A percentile compares a stretch with the other conserved stretches of the same genome.
phyloP scores from a whole-genome alignment of 169 alveolate genomes.

The Cytauxzoon felis region DNA sequence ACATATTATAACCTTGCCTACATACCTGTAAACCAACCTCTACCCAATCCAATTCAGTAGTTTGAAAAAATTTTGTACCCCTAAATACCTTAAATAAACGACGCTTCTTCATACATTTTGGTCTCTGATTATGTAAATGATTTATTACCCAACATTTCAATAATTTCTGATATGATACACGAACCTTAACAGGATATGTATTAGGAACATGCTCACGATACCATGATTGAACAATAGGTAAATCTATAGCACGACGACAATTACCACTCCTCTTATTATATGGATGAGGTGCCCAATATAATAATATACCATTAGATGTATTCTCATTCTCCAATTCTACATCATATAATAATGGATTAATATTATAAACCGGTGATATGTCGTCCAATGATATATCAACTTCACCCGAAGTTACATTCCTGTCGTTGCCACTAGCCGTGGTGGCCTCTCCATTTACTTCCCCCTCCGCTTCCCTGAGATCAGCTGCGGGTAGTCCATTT shows the following conservation, averaged over 20 bases:
- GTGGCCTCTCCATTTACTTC: neutral
- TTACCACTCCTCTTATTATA: slow-evolving; percentile 95
- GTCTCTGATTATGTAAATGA: slow-evolving; percentile 89
- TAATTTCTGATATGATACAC: slow-evolving; percentile 97
- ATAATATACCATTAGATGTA: slow-evolving; percentile 70
- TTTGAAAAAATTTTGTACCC: slow-evolving; percentile 96
- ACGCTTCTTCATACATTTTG: slow-evolving; percentile 92
- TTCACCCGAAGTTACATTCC: neutral
- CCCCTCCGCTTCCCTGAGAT: neutral
- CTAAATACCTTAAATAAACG: slow-evolving; percentile 92
- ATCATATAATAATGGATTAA: slow-evolving; percentile 56
- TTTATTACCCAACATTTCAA: slow-evolving; percentile 97
- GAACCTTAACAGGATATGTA: slow-evolving; percentile 96
- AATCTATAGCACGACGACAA: slow-evolving; percentile 93
- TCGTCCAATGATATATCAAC: neutral
- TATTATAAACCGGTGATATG: neutral
- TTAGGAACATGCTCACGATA: slow-evolving; percentile 95
- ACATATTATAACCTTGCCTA: slow-evolving; percentile 98
- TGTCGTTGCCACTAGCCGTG: neutral
- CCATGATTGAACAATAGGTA: slow-evolving; percentile 97
- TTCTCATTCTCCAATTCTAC: slow-evolving; percentile 67
- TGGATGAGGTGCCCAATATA: slow-evolving; percentile 98
- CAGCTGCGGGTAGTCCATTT: no score
- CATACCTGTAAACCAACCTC: slow-evolving; percentile 99
- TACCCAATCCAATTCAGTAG: slow-evolving; percentile 99